Evolutionary conservation across 2,329 filamentous ascomycete genomes (phyloP).

Genomic region (Teratosphaeria gauchensis): DNA sequence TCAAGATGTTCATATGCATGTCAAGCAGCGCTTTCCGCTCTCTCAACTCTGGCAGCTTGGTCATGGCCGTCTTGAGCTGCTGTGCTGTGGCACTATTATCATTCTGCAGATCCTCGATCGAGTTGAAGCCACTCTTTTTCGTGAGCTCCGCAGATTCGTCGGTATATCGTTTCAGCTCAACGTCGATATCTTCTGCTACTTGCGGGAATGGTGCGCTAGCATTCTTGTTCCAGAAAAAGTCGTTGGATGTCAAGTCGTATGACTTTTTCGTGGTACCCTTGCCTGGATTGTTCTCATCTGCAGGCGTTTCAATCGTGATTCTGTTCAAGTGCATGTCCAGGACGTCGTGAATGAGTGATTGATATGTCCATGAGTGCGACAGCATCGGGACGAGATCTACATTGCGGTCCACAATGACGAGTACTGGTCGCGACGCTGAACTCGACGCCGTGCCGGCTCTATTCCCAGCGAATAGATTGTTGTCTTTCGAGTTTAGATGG

Average conservation of each 20-base stretch:
- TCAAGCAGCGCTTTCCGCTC: constrained; percentile 89
- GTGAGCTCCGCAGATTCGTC: constrained; percentile 91
- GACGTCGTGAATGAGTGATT: constrained; percentile 73
- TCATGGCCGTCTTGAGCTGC: constrained; percentile 92
- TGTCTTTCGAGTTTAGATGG: constrained; percentile 94
- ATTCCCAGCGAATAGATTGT: constrained; percentile 64
- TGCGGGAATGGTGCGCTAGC: constrained; percentile 85
- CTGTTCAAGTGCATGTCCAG: constrained; percentile 77
- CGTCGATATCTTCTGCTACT: constrained; percentile 91
- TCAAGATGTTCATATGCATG: constrained; percentile 98
- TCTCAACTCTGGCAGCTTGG: constrained; percentile 77
- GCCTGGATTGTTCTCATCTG: constrained; percentile 64
- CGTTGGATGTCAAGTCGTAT: constrained; percentile 80
- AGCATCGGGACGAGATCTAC: constrained; percentile 95
- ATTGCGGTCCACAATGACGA: constrained; percentile 90
- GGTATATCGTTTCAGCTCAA: constrained; percentile 87
- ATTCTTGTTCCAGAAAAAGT: constrained; percentile 97
- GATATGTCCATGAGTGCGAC: constrained; percentile 91
- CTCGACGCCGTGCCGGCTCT: constrained; percentile 52
- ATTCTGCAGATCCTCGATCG: constrained; percentile 84
- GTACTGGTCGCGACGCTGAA: constrained; percentile 65
- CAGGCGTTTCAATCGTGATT: constrained; percentile 79
- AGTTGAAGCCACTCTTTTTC: constrained; percentile 85
- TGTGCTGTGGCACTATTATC: constrained; percentile 83
- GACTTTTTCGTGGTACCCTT: constrained; percentile 75